Conservation (phyloP, 1,284 basidiomycete genomes). For the Boletus subluridellus region DNA sequence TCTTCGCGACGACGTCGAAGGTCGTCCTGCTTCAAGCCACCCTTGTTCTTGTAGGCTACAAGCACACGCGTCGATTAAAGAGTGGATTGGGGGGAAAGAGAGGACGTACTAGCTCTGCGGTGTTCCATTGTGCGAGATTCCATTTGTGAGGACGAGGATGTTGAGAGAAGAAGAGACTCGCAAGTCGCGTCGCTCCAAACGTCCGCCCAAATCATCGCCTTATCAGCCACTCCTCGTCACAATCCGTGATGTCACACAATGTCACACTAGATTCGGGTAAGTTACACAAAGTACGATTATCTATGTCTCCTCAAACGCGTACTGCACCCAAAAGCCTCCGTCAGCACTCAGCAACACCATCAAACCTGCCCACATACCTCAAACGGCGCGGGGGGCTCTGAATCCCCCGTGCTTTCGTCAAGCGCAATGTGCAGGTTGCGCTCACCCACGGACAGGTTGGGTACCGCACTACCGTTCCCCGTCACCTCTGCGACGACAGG, state of each 20-base stretch:
- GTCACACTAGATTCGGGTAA: slow-evolving; percentile 4
- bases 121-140: slow-evolving; percentile 66
- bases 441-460: slow-evolving; percentile 17
- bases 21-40: slow-evolving; percentile 78
- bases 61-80: slow-evolving; percentile 18
- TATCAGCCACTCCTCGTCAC: slow-evolving; percentile 30
- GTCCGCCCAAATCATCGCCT: slow-evolving; percentile 11
- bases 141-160: slow-evolving; percentile 20
- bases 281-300: background rate
- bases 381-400: slow-evolving; percentile 73
- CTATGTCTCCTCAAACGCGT: slow-evolving; percentile 15
- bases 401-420: slow-evolving; percentile 70
- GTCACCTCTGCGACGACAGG: slow-evolving; percentile 25
- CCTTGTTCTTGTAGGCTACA: slow-evolving; percentile 73
- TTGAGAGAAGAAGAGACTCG: slow-evolving; percentile 5
- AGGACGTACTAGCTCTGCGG: slow-evolving; percentile 57
- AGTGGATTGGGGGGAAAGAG: background rate
- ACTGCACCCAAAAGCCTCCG: slow-evolving; percentile 2
- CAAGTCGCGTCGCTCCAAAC: slow-evolving; percentile 27
- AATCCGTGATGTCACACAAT: slow-evolving; percentile 24
- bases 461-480: slow-evolving; percentile 28
- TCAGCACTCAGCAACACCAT: slow-evolving; percentile 23
- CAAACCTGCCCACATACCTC: slow-evolving; percentile 75
- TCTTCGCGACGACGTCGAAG: slow-evolving; percentile 93
- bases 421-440: slow-evolving; percentile 54